These are phyloP conservation scores for Blastocystis sp. DNA, from an alignment of 352 stramenopile genomes.

Conservation along the genomic window DNA sequence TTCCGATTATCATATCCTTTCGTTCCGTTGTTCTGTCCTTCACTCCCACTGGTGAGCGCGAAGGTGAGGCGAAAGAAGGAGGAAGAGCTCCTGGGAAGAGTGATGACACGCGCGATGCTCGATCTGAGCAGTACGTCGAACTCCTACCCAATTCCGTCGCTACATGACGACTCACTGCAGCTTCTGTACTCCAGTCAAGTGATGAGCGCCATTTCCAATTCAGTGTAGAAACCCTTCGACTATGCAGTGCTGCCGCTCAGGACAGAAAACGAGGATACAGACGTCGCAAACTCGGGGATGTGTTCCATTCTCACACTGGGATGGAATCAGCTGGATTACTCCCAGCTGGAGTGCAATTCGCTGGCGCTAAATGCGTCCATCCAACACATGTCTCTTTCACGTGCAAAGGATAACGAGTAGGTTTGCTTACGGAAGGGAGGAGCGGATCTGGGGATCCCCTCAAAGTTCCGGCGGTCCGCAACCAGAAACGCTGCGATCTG, in stretches of 20 bases:
- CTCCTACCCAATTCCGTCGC: background rate
- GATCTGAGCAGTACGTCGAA: background rate
- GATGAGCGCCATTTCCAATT: background rate
- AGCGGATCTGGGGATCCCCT: background rate
- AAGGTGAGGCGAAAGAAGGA: background rate
- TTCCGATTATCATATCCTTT: conserved; percentile 16
- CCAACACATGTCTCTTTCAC: background rate
- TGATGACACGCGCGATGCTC: background rate
- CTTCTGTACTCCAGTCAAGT: background rate
- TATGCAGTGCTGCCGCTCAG: background rate
- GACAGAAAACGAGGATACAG: background rate
- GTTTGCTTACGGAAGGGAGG: background rate
- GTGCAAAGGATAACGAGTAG: background rate
- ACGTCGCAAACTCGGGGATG: background rate
- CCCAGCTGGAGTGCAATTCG: background rate
- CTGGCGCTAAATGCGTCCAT: background rate
- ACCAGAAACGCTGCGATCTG: background rate
- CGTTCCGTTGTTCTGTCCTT: background rate
- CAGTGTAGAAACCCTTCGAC: background rate
- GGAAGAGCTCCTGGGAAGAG: conserved; percentile 8
- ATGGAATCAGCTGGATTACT: background rate
- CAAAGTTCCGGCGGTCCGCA: background rate
- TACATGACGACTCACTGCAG: conserved; percentile 17
- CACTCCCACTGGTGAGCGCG: background rate
- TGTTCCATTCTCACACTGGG: background rate